A percentile compares a stretch with the other conserved stretches of the same genome.
Evolutionary conservation across 192 early-diverging fungal species (phyloP).

Genomic region (Coemansia erecta): DNA sequence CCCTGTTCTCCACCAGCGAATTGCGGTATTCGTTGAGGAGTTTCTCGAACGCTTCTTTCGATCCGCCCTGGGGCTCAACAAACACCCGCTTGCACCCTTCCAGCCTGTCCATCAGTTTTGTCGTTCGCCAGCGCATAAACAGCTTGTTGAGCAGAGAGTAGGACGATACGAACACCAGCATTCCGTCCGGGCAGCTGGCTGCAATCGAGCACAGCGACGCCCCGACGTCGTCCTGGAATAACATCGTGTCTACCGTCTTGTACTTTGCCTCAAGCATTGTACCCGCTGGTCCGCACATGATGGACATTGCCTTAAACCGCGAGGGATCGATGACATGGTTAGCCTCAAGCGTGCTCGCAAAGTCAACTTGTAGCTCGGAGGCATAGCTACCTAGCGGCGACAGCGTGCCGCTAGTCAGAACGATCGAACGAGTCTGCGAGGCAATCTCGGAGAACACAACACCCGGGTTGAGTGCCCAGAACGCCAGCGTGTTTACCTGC

Average conservation of each 20-base stretch:
- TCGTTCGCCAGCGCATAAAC: conserved; percentile 42
- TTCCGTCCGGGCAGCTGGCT: conserved; percentile 39
- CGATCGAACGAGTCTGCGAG: conserved; percentile 46
- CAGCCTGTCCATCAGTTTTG: conserved; percentile 22
- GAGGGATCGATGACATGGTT: conserved; percentile 64
- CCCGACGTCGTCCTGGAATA: conserved; percentile 59
- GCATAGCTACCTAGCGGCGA: conserved; percentile 62
- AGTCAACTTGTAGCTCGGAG: conserved; percentile 57
- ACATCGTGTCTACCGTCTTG: conserved; percentile 31
- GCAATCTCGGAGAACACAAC: conserved; percentile 47
- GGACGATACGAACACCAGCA: conserved; percentile 51
- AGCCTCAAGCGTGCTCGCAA: conserved; percentile 56
- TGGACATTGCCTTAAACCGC: conserved; percentile 59
- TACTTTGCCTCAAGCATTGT: conserved; percentile 48
- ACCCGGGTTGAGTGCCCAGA: conserved; percentile 42
- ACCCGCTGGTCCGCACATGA: conserved; percentile 53
- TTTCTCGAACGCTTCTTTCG: conserved; percentile 43
- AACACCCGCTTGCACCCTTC: conserved; percentile 33
- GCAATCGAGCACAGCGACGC: conserved; percentile 38
- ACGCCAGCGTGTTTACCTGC: conserved; percentile 28
- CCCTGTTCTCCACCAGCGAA: conserved; percentile 21
- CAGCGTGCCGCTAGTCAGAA: conserved; percentile 67
- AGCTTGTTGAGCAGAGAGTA: conserved; percentile 48
- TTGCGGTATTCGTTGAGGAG: conserved; percentile 30
- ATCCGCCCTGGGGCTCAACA: conserved; percentile 39